A percentile compares a stretch with the other conserved stretches of the same genome.
Evolutionary conservation across 2,329 filamentous ascomycete genomes (phyloP).

Genomic region (Cytospora piceicola): DNA sequence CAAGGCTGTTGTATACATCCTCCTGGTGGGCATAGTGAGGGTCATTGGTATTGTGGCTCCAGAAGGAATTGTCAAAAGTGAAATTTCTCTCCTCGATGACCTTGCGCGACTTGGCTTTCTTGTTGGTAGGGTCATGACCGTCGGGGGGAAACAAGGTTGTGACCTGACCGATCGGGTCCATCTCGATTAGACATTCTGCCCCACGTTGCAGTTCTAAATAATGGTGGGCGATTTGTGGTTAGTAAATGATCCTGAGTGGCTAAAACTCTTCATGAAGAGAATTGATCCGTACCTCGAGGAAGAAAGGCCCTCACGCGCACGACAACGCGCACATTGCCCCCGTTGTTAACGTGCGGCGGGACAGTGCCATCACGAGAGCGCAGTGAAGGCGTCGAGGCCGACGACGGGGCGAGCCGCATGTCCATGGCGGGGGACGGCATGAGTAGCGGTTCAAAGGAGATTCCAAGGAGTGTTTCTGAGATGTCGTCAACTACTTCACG

Average conservation of each 20-base stretch:
- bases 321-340: conserved; percentile 81
- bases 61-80: conserved; percentile 97
- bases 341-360: conserved; percentile 59
- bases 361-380: conserved; percentile 72
- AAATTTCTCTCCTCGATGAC: conserved; percentile 86
- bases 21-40: conserved; percentile 89
- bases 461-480: conserved; percentile 42
- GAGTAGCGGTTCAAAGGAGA: conserved; percentile 47
- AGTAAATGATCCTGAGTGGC: conserved; percentile 1
- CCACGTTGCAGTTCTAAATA: conserved; percentile 75
- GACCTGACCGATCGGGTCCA: conserved; percentile 85
- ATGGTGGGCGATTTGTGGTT: background rate
- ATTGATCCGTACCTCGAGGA: conserved; percentile 65
- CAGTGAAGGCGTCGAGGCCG: conserved; percentile 78
- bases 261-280: background rate
- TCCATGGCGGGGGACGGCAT: conserved; percentile 49
- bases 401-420: conserved; percentile 57
- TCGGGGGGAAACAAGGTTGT: conserved; percentile 71
- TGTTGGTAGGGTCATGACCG: conserved; percentile 53
- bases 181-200: conserved; percentile 84
- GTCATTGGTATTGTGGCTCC: conserved; percentile 83
- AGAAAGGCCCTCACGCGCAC: conserved; percentile 81
- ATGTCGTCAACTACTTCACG: conserved; percentile 36
- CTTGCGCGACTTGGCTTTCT: conserved; percentile 69
- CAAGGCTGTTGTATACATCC: conserved; percentile 90